phyloP scores from a whole-genome alignment of 768 basidiomycete genomes.

The Scleroderma bovista region DNA sequence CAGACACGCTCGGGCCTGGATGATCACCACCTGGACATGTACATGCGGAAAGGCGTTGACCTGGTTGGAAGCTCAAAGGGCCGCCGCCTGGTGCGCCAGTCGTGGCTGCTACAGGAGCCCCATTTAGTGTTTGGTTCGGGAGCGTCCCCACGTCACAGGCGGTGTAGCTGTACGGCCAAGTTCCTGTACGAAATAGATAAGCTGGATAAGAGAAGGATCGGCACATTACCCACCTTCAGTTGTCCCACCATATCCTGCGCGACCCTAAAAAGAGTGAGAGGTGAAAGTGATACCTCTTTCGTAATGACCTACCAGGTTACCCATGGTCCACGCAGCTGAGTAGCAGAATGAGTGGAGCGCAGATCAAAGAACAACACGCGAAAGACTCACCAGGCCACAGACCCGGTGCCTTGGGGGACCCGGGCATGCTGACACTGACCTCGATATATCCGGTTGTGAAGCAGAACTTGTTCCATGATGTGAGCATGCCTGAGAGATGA shows the following conservation, averaged over 20 bases:
- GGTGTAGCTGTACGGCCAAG: constrained; percentile 82
- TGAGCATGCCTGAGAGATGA: constrained; percentile 51
- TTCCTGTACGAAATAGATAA: constrained; percentile 26
- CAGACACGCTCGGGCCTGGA: constrained; percentile 66
- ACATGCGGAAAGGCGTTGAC: constrained; percentile 83
- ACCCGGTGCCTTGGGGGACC: constrained; percentile 53
- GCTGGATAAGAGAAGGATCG: background rate
- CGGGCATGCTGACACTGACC: constrained; percentile 72
- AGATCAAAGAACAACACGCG: background rate
- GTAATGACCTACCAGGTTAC: constrained; percentile 44
- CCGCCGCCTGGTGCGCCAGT: constrained; percentile 48
- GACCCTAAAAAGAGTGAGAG: constrained; percentile 44
- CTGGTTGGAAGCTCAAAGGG: constrained; percentile 72
- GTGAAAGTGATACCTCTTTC: background rate
- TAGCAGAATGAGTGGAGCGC: constrained; percentile 1
- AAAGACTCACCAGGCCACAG: constrained; percentile 76
- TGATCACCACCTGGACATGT: constrained; percentile 85
- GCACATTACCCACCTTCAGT: constrained; percentile 56
- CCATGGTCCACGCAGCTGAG: constrained; percentile 68
- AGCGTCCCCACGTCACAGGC: constrained; percentile 84
- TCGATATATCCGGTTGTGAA: constrained; percentile 93
- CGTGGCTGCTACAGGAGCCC: constrained; percentile 51
- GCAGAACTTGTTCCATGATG: constrained; percentile 93
- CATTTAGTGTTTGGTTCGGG: constrained; percentile 69
- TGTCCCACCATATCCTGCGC: constrained; percentile 86